A percentile compares a stretch with the other conserved stretches of the same genome.
Conservation (phyloP, 1,139 yeast genomes). For the Blastobotrys ciferrii region DNA sequence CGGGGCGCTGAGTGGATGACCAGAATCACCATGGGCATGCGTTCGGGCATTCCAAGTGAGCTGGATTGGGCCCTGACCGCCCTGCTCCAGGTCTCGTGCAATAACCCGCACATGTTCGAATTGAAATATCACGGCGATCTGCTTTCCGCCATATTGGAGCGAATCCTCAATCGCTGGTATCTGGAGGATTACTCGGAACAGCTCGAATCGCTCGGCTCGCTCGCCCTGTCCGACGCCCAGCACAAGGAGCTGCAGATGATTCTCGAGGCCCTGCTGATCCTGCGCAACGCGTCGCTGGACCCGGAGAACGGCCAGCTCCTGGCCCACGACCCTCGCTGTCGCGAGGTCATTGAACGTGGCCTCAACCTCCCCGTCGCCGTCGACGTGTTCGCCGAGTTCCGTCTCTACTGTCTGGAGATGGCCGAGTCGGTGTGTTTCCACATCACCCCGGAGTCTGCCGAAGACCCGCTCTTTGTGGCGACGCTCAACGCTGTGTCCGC, state of each 20-base stretch:
- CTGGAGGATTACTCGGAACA: conserved; percentile 11
- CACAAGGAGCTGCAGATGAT: conserved; percentile 44
- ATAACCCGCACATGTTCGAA: conserved; percentile 47
- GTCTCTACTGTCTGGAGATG: conserved; percentile 71
- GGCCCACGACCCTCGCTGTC: conserved; percentile 47
- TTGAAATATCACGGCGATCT: conserved; percentile 51
- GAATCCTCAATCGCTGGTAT: background rate
- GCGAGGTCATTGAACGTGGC: conserved; percentile 46
- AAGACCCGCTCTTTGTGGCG: conserved; percentile 40
- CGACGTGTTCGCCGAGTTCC: conserved; percentile 54
- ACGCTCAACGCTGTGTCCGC: conserved; percentile 19
- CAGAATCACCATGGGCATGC: conserved; percentile 63
- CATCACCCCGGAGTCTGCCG: conserved; percentile 64
- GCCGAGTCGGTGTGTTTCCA: conserved; percentile 84
- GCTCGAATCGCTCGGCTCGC: conserved; percentile 7
- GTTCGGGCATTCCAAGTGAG: conserved; percentile 57
- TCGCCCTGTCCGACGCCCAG: conserved; percentile 25
- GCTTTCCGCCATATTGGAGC: conserved; percentile 49
- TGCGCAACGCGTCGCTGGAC: conserved; percentile 82
- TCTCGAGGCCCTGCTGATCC: conserved; percentile 63
- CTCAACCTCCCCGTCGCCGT: conserved; percentile 42
- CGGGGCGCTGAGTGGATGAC: conserved; percentile 41
- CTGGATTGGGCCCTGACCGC: conserved; percentile 65
- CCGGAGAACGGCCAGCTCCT: conserved; percentile 77
- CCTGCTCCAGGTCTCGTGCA: conserved; percentile 55